phyloP scores from a whole-genome alignment of 306 rosid species.

The Benincasa hispida region DNA sequence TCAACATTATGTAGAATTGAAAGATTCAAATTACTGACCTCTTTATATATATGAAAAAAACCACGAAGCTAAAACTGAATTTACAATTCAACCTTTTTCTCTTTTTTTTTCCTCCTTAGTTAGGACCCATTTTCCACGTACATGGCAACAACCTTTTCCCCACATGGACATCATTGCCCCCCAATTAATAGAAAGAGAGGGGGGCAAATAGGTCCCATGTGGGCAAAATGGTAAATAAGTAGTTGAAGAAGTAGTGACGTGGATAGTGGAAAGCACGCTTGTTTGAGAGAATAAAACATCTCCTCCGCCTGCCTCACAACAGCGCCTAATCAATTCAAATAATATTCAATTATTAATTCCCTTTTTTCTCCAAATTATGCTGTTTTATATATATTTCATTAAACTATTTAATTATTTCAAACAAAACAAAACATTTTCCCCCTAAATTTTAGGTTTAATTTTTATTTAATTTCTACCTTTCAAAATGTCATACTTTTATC shows the following conservation, averaged over 20 bases:
- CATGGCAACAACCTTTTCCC: background rate
- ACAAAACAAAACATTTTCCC: too few species aligned
- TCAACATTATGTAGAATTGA: too few species aligned
- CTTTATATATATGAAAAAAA: too few species aligned
- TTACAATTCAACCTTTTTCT: too few species aligned
- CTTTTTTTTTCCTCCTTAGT: too few species aligned
- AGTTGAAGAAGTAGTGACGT: background rate
- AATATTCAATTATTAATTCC: background rate
- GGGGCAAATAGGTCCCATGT: background rate
- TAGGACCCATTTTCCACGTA: background rate
- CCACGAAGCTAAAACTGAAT: too few species aligned
- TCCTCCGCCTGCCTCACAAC: background rate
- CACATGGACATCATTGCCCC: background rate
- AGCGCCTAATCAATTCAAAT: background rate
- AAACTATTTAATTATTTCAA: too few species aligned
- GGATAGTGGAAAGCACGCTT: constrained; percentile 10
- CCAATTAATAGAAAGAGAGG: background rate
- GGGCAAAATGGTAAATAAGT: background rate
- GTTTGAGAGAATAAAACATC: background rate
- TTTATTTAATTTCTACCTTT: too few species aligned
- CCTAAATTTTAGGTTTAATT: too few species aligned
- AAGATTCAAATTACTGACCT: too few species aligned
- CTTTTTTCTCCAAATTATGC: background rate
- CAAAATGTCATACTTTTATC: too few species aligned
- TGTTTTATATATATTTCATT: background rate